Percentiles rank a stretch among this genome's conserved stretches.
phyloP scores from a whole-genome alignment of 306 rosid genomes.

The Inga leiocalycina region DNA sequence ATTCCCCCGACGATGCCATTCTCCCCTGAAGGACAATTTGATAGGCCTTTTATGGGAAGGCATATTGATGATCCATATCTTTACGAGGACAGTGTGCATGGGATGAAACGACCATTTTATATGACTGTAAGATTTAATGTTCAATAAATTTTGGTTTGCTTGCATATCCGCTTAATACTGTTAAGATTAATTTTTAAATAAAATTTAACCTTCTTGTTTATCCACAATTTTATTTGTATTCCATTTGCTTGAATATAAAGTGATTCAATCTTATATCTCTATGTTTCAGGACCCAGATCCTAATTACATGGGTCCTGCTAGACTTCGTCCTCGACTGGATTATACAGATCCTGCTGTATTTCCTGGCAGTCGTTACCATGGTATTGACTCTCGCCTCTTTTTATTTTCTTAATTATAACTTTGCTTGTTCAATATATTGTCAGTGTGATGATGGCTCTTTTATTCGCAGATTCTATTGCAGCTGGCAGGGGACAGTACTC shows the following conservation, averaged over 20 bases:
- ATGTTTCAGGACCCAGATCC: slow-evolving; percentile 65
- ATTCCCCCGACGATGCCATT: slow-evolving; percentile 60
- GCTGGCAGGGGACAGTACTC: slow-evolving; percentile 55
- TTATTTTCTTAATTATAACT: not conserved
- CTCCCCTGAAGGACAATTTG: slow-evolving; percentile 55
- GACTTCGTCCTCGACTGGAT: slow-evolving; percentile 72
- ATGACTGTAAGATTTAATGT: slow-evolving; percentile 60
- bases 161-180: not conserved
- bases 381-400: slow-evolving; percentile 38
- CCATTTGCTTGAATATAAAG: slow-evolving; percentile 9
- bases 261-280: slow-evolving; percentile 27
- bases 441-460: slow-evolving; percentile 19
- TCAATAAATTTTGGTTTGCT: not conserved
- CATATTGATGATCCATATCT: slow-evolving; percentile 61
- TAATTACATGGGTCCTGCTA: slow-evolving; percentile 61
- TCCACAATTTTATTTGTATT: slow-evolving; percentile 2
- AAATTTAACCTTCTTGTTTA: not conserved
- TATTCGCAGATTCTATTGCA: slow-evolving; percentile 52
- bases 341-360: slow-evolving; percentile 57
- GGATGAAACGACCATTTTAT: slow-evolving; percentile 66
- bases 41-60: slow-evolving; percentile 51
- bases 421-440: not conserved
- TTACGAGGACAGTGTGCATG: slow-evolving; percentile 52
- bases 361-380: slow-evolving; percentile 51
- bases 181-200: slow-evolving; percentile 29